Evolutionary conservation across 495 filamentous ascomycete genomes (phyloP), one percentile per base, ranked within the genome.

Genomic region (Talaromyces wortmannii): DNA sequence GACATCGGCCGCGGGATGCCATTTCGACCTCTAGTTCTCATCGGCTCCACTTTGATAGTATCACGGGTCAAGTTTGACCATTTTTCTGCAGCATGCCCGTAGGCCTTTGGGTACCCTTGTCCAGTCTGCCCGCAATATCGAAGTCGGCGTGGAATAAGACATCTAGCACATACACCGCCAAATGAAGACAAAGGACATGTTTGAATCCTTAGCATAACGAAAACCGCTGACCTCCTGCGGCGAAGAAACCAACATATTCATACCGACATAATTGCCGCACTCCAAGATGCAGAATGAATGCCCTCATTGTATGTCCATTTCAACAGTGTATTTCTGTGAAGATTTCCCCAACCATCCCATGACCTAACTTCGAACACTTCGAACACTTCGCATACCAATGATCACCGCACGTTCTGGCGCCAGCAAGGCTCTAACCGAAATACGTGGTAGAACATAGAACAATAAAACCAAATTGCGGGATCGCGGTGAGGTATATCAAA

Each of bases 1-100:
- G 67, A 66, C 53, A 63, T 67, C 55, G 61, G 23, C 53, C 61
- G 63, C 62, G 62, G 55, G 52, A 54, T 57, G 61, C 50, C 56
- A 56, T 51, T 57, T 53, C 63, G 58, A 49, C 53, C 62, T 57
- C 62, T 57, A 60, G 55, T 54, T 56, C 53, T 54, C 57, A 52
- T 61, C 61, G 58, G 16, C 55, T 48, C 29, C 46, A 50, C 23
- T 56, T 31, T 49, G 56, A 54, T 53, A 56, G 52, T 53, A 55
- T 61, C 56, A 52, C 52, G 48, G 55, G 43, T 36, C 33, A 56
- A 36, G 15, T 52, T 49, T 42, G 44, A 40, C 52, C 31, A 53
- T 17, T 45, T 13, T 46, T 52, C 33, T 46, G 52, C 15, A 46
- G 40, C 29, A 32, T 17, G 33, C 31, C 29, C 50, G 33, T 23